Evolutionary conservation across 208 protist genomes (phyloP), one percentile per base, ranked within the genome.

Genomic region (Borovskyia barvae): DNA sequence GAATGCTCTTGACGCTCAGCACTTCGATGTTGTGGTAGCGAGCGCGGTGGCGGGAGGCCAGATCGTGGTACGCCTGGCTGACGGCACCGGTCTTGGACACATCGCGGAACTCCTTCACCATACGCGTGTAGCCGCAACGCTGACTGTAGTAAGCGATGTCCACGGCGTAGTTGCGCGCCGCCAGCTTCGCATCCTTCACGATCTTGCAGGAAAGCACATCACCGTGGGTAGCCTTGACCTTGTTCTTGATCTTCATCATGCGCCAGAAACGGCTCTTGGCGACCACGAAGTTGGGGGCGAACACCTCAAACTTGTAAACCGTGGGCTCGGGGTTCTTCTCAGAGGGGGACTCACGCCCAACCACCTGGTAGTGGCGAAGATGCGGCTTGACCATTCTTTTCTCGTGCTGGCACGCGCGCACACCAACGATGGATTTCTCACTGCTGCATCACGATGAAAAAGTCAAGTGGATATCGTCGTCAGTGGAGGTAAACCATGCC

Each of bases 101-200:
- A 52, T 99, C 98, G 66, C 99, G 94, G 94, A 98, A 99, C 87
- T 99, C 98, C 90, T 99, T 99, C 85, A 99, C 97, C 90, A 99
- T 98, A 93, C 99, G 99, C 69, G 98, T 98, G 61, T 97, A 98
- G 58, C 98, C 97, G 66, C 85, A 97, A 61, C 97, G 91, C 56
- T 97, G 97, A 85, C 98, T 97, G 92, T 99, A 99, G 81, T 93
- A 94, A 39, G 98, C 92, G 59, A 99, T 82, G 75, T 97, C 98
- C 49, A 99, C 92, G 66, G 90, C 94, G 82, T 98, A 99, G 94
- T 99, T 99, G 86, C 99, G 99, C 64, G 99, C 92, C 30, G 43
- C 69, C 40, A 98, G 90, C 68, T 97, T 97, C 66, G 93, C 91
- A 75, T 99, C 98, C 68, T 92, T 93, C 65, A 98, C 76, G 53